Evolutionary conservation across 495 filamentous ascomycete species (phyloP).

Genomic region (Thermochaetoides thermophila): DNA sequence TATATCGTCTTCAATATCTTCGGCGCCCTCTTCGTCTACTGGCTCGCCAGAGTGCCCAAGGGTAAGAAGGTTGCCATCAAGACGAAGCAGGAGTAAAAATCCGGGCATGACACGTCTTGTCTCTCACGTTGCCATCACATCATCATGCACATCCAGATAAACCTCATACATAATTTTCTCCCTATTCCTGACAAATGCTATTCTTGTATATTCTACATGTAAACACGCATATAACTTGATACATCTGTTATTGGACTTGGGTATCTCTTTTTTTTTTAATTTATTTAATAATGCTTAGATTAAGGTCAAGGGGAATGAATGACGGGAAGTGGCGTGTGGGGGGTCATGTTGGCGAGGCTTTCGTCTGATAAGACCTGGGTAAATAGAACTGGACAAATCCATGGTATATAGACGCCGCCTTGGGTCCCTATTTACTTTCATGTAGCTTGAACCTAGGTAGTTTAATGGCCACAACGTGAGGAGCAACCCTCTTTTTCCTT

Average conservation of each 20-base stretch:
- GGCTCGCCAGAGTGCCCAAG: constrained; percentile 66
- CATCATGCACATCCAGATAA: background rate
- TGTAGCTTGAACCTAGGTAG: no score
- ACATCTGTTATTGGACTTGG: background rate
- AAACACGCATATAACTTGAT: no score
- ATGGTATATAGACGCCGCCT: no score
- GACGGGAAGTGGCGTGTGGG: no score
- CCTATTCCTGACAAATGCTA: background rate
- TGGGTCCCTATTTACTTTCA: no score
- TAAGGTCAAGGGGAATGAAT: no score
- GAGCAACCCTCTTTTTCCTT: no score
- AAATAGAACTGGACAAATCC: no score
- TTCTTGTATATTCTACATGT: background rate
- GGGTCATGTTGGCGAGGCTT: no score
- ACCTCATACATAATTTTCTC: background rate
- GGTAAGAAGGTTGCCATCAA: constrained; percentile 24
- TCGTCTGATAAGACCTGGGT: no score
- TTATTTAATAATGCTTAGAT: constrained; percentile 5
- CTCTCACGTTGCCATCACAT: constrained; percentile 1
- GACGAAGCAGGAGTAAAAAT: constrained; percentile 15
- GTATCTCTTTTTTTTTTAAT: background rate
- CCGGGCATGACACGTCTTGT: background rate
- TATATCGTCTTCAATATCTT: constrained; percentile 67
- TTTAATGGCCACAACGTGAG: no score
- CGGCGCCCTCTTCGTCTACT: constrained; percentile 63